Evolutionary conservation across 768 basidiomycete species (phyloP).

Genomic region (Russula earlei): DNA sequence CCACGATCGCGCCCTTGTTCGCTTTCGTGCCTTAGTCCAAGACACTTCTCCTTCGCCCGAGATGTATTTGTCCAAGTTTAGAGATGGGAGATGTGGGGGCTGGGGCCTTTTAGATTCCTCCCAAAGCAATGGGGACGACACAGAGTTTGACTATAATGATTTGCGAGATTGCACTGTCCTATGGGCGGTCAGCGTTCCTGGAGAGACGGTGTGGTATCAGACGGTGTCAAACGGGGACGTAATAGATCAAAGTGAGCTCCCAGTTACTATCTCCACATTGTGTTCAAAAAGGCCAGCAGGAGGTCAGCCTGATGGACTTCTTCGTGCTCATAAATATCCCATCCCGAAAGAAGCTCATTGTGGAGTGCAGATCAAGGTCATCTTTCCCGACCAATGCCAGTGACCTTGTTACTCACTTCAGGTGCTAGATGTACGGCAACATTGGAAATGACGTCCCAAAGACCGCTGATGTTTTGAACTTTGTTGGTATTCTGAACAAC

Average conservation of each 20-base stretch:
- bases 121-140: conserved; percentile 22
- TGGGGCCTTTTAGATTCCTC: conserved; percentile 50
- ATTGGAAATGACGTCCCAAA: conserved; percentile 38
- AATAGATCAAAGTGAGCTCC: conserved; percentile 19
- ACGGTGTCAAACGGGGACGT: conserved; percentile 24
- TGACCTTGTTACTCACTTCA: conserved; percentile 8
- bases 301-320: conserved; percentile 13
- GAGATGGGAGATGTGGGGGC: conserved; percentile 47
- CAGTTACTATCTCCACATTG: not conserved
- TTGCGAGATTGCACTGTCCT: conserved; percentile 54
- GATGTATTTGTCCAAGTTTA: conserved; percentile 50
- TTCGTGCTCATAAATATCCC: conserved; percentile 56
- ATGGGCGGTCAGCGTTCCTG: conserved; percentile 73
- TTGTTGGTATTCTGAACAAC: conserved; percentile 62
- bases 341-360: conserved; percentile 42
- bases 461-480: conserved; percentile 53
- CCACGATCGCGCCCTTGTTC: conserved; percentile 48
- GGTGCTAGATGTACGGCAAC: conserved; percentile 48
- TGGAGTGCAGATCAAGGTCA: conserved; percentile 68
- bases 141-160: conserved; percentile 35
- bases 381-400: not conserved
- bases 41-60: conserved; percentile 69
- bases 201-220: conserved; percentile 50
- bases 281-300: not conserved
- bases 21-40: conserved; percentile 73